Conservation (phyloP, 805 yeast species). For the Alloascoidea hylecoeti region DNA sequence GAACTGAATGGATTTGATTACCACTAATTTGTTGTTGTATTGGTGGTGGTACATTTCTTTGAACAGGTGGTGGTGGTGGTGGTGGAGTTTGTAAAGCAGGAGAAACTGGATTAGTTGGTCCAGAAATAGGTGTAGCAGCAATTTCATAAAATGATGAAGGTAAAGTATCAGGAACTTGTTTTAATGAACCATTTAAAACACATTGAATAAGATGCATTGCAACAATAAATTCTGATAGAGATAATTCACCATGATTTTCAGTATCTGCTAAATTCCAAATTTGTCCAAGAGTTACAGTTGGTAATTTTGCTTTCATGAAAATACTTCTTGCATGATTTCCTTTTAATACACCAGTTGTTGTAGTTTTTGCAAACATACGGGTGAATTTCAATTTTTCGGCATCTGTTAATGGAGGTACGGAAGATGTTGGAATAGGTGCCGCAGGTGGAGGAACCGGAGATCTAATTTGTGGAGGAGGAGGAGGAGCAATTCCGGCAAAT, state of each 20-base stretch:
- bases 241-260: constrained; percentile 56
- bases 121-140: constrained; percentile 10
- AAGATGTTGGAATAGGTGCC: constrained; percentile 12
- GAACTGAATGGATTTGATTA: constrained; percentile 15
- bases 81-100: constrained; percentile 7
- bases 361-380: constrained; percentile 61
- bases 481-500: constrained; percentile 26
- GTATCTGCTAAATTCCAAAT: constrained; percentile 86
- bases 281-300: constrained; percentile 63
- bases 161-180: constrained; percentile 35
- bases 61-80: constrained; percentile 7
- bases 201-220: constrained; percentile 95
- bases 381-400: constrained; percentile 50
- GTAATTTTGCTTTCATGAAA: constrained; percentile 78
- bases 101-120: constrained; percentile 9
- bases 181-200: constrained; percentile 48
- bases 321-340: constrained; percentile 80
- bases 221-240: constrained; percentile 64
- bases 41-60: constrained; percentile 12
- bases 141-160: constrained; percentile 22
- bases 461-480: constrained; percentile 20
- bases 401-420: constrained; percentile 36
- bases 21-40: constrained; percentile 8
- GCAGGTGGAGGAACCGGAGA: constrained; percentile 9
- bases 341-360: constrained; percentile 39